Evolutionary conservation across 2,329 filamentous ascomycete genomes (phyloP).

Genomic region (Elsinoe australis): DNA sequence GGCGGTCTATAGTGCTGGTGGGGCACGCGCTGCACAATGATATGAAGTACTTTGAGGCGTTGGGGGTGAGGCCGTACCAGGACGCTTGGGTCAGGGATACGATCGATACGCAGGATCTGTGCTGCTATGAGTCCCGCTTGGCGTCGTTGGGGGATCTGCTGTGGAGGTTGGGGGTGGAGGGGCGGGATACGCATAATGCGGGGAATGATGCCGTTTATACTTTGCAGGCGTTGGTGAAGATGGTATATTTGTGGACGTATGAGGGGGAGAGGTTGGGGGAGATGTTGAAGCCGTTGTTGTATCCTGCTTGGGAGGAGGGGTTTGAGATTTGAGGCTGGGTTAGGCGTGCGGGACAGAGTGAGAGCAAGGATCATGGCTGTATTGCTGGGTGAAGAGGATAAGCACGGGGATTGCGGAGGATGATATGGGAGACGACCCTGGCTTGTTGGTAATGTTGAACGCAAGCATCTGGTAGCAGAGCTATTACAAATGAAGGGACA

Average conservation of each 20-base stretch:
- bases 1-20: constrained; percentile 24
- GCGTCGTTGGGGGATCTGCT: constrained; percentile 21
- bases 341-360: no score
- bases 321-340: background rate
- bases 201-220: constrained; percentile 23
- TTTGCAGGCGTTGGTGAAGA: constrained; percentile 23
- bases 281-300: background rate
- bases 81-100: constrained; percentile 18
- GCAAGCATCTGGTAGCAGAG: no score
- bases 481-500: no score
- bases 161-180: constrained; percentile 10
- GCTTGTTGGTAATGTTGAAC: no score
- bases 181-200: constrained; percentile 20
- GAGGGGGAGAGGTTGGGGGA: background rate
- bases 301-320: background rate
- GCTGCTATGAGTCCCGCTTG: constrained; percentile 21
- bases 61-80: constrained; percentile 19
- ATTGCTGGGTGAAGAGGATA: no score
- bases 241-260: constrained; percentile 21
- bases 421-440: no score
- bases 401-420: no score
- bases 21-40: constrained; percentile 25
- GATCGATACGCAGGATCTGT: constrained; percentile 23
- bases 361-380: no score
- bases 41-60: constrained; percentile 19